Conservation (phyloP, 2,329 filamentous ascomycete species). For the Colletotrichum magnum region DNA sequence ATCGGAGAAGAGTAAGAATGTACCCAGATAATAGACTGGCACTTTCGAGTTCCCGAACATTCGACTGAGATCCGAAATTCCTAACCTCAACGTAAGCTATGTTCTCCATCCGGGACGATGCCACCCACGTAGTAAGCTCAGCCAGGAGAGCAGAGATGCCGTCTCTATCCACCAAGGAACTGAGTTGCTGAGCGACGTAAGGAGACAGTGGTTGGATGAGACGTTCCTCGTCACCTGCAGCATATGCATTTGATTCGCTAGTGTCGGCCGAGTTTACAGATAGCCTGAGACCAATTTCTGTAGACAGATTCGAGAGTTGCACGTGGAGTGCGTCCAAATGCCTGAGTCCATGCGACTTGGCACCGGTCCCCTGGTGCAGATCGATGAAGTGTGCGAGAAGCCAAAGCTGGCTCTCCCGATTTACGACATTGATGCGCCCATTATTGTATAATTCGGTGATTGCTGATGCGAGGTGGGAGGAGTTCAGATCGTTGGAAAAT, state of each 20-base stretch:
- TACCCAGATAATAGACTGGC: slow-evolving; percentile 83
- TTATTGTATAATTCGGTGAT: slow-evolving; percentile 55
- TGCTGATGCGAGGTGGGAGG: slow-evolving; percentile 56
- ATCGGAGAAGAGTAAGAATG: slow-evolving; percentile 85
- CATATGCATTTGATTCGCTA: slow-evolving; percentile 34
- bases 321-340: slow-evolving; percentile 68
- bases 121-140: slow-evolving; percentile 36
- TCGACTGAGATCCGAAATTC: slow-evolving; percentile 43
- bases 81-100: slow-evolving; percentile 23
- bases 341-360: slow-evolving; percentile 52
- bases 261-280: slow-evolving; percentile 41
- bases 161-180: slow-evolving; percentile 80
- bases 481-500: slow-evolving; percentile 56
- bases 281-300: slow-evolving; percentile 64
- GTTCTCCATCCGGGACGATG: too few relatives aligned
- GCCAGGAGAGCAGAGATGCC: slow-evolving; percentile 76
- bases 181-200: slow-evolving; percentile 76
- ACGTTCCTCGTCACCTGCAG: slow-evolving; percentile 44
- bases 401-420: slow-evolving; percentile 68
- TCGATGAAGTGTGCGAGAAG: slow-evolving; percentile 78
- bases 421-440: slow-evolving; percentile 43
- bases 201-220: slow-evolving; percentile 57
- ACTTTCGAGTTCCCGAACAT: slow-evolving; percentile 49
- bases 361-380: slow-evolving; percentile 59
- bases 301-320: slow-evolving; percentile 66